Percentiles rank a stretch among this genome's conserved stretches.
Conservation (phyloP, 208 protist genomes). For the Leishmania turanica region DNA sequence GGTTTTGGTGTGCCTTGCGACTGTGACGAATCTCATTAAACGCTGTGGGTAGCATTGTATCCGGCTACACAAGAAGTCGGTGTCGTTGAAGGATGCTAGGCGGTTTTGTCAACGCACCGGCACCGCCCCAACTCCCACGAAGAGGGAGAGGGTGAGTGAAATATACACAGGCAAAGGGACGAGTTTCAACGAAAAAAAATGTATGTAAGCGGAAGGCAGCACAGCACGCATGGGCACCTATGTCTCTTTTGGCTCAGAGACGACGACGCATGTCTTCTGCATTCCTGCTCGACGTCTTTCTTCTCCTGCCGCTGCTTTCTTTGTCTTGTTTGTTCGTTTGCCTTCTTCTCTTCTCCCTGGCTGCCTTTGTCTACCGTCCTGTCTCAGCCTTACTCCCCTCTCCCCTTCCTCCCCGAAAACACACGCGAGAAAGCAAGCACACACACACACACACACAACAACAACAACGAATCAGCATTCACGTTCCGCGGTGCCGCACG, state of each 20-base stretch:
- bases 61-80: not conserved
- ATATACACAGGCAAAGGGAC: not conserved
- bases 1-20: not conserved
- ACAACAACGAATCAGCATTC: not conserved
- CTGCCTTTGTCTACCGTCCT: not conserved
- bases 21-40: not conserved
- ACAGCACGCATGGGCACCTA: not conserved
- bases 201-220: not conserved
- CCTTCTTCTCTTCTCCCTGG: not conserved
- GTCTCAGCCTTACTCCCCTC: not conserved
- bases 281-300: not conserved
- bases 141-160: not conserved
- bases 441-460: not conserved
- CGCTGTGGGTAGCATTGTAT: not conserved
- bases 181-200: not conserved
- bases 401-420: not conserved
- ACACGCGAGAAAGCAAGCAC: not conserved
- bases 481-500: not conserved
- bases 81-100: not conserved
- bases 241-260: not conserved
- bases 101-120: not conserved
- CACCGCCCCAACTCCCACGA: not conserved
- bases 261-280: not conserved
- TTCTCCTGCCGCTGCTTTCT: not conserved
- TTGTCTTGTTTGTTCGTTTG: not conserved